Percentiles rank a stretch among this genome's conserved stretches.
Evolutionary conservation across 2,329 filamentous ascomycete genomes (phyloP).

Genomic region (Blumeriella jaapii): DNA sequence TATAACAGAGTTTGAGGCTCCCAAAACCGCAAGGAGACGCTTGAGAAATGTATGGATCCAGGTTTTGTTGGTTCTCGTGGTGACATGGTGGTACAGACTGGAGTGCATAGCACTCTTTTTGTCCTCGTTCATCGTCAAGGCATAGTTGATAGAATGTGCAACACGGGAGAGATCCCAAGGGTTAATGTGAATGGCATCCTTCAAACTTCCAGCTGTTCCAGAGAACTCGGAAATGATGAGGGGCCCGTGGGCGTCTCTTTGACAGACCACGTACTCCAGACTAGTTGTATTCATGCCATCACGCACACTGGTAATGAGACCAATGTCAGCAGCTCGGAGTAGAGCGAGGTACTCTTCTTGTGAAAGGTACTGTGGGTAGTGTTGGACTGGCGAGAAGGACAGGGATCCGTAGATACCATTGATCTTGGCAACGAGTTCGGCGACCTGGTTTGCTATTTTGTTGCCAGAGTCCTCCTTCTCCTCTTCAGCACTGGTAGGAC

Average conservation of each 20-base stretch:
- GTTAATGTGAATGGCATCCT: slow-evolving; percentile 88
- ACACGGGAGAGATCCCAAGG: slow-evolving; percentile 86
- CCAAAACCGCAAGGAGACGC: slow-evolving; percentile 68
- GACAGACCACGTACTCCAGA: slow-evolving; percentile 87
- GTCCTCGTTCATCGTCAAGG: slow-evolving; percentile 61
- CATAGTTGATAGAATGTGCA: slow-evolving; percentile 70
- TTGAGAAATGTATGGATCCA: slow-evolving; percentile 77
- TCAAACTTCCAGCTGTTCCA: slow-evolving; percentile 77
- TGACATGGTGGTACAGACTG: slow-evolving; percentile 72
- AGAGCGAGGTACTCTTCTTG: slow-evolving; percentile 90
- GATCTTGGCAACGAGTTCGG: slow-evolving; percentile 81
- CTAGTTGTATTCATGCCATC: slow-evolving; percentile 98
- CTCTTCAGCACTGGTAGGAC: slow-evolving; percentile 69
- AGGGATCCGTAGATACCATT: slow-evolving; percentile 84
- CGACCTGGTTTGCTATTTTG: slow-evolving; percentile 79
- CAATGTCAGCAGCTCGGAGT: slow-evolving; percentile 81
- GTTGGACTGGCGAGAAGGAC: slow-evolving; percentile 81
- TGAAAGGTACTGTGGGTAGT: slow-evolving; percentile 86
- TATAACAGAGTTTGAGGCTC: slow-evolving; percentile 61
- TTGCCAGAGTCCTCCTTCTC: slow-evolving; percentile 65
- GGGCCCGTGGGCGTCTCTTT: slow-evolving; percentile 75
- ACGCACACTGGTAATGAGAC: slow-evolving; percentile 86
- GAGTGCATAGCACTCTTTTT: slow-evolving; percentile 58
- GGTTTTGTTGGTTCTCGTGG: slow-evolving; percentile 70
- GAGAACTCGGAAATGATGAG: slow-evolving; percentile 95